Percentiles rank a stretch among this genome's conserved stretches.
phyloP scores from a whole-genome alignment of 2,329 filamentous ascomycete species.

The Trichoderma guizhouense region DNA sequence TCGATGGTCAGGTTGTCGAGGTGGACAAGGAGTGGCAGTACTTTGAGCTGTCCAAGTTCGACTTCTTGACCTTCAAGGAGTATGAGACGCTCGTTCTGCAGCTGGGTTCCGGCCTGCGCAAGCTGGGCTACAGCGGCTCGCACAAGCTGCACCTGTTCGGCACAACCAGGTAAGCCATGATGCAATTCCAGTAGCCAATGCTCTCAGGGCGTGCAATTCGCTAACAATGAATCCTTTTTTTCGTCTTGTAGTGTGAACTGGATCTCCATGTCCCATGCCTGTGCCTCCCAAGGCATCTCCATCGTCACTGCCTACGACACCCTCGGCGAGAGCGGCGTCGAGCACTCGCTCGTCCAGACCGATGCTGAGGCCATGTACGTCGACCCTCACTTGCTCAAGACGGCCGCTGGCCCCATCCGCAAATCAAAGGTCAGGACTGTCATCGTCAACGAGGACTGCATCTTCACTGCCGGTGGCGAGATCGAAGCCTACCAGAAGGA shows the following conservation, averaged over 20 bases:
- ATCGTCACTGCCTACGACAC: constrained; percentile 96
- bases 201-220: background rate
- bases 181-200: background rate
- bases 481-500: constrained; percentile 55
- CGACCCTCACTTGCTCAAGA: constrained; percentile 72
- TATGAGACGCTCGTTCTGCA: constrained; percentile 69
- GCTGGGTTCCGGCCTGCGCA: constrained; percentile 69
- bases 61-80: constrained; percentile 74
- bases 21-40: constrained; percentile 90
- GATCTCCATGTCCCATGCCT: constrained; percentile 74
- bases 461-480: constrained; percentile 49
- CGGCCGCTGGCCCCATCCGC: constrained; percentile 54
- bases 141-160: constrained; percentile 79
- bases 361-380: constrained; percentile 79
- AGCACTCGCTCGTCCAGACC: constrained; percentile 82
- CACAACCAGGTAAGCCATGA: constrained; percentile 63
- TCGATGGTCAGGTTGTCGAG: constrained; percentile 75
- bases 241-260: constrained; percentile 62
- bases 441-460: constrained; percentile 59
- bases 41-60: constrained; percentile 77
- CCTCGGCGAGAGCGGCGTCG: constrained; percentile 76
- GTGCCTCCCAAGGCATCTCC: constrained; percentile 80
- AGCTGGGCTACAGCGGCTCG: constrained; percentile 64
- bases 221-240: background rate
- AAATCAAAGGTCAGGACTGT: constrained; percentile 55